Base-by-base conservation (phyloP, 331 rosid genomes). In the Acacia concinna region DNA sequence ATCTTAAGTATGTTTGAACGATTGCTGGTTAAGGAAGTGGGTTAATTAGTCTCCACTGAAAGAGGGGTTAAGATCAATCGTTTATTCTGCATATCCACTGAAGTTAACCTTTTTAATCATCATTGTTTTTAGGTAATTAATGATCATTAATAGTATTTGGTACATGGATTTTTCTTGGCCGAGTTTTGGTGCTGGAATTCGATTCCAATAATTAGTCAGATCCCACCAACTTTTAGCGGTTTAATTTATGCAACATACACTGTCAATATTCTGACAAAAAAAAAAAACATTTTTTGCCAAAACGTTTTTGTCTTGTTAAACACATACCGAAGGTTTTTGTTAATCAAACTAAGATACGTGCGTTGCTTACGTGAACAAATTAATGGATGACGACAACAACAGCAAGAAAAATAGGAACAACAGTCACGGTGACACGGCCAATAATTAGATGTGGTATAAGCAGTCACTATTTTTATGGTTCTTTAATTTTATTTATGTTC, bases 11-110 rank as follows among this genome's bases (percentile, higher is more conserved):
- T 47, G 17, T 18, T 11, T 73, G 21, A 56, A 47, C 67, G 6
- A 77, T 84, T 81, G 81, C 47, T 73, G 14, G 66, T 77, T 30
- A 77, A 47, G 52, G 25, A 78, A 68, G 10, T 23, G 8, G 43
- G 63, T 40, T 59, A 52, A 71, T 40, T 74, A 40, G 44, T 43
- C 54, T 41, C 30, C 43, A 41, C 63, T 60, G 25, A 54, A 66
- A 73, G 18, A 31, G 37, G 32, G 40, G 71, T 43, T 49, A 13
- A 31, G 40, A 49, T 67, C 54, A 20, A 21, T 23, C 20, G 27
- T 40, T 34, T 66, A 20, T 1, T 35, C 57, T 46, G 47, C 81
- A 28, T 44, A 66, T 84, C 41, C 75, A 34, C 73, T 28, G 23
- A n/a, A 5, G 60, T n/a, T 12, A 63, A n/a, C 21, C 54, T 69